Base-by-base conservation (phyloP, 169 alveolate genomes). In the Plasmodium gaboni region DNA sequence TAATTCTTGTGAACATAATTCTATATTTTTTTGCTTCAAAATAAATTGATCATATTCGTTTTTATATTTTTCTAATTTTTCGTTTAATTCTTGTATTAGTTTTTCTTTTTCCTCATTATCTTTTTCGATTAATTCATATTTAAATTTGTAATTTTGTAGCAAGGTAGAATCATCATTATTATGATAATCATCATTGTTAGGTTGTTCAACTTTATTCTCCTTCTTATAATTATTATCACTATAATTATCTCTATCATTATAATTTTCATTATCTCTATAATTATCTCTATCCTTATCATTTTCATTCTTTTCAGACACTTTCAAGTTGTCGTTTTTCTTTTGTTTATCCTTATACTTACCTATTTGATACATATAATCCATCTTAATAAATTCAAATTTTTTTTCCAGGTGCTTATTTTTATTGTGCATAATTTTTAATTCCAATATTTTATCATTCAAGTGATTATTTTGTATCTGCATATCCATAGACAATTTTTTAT, bases 101-200 rank as follows among this genome's bases (percentile, higher is more conserved):
- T 65, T 85, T 63, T 68, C 92, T 64, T 85, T 85, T 63, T 85
- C 68, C 32, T 19, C 13, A 72, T 85, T 85, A 53, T 85, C 92
- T 12, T 48, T 44, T 32, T 24, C 28, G 6, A 85, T 9, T 0
- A 26, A 57, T 13, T 85, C 92, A 7, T 44, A 70, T 51, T 64
- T 70, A 9, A 17, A n/a, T 59, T 85, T 85, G 38, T 70, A 85
- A 17, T 85, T 72, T 13, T 32, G 5, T 9, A 38, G 42, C 12
- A 55, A 0, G 1, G 4, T 63, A 12, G 15, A 26, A 42, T 42
- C 9, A 46, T 24, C 46, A n/a, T 50, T 13, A 50, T 60, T 63
- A 24, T 64, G n/a, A 2, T 12, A 0, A 10, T 12, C 46, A 2
- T 42, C 17, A 46, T 46, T 15, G 1, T 48, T 46, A 7, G 4